Evolutionary conservation across 768 basidiomycete genomes (phyloP).

Genomic region (Agaricus subrufescens): DNA sequence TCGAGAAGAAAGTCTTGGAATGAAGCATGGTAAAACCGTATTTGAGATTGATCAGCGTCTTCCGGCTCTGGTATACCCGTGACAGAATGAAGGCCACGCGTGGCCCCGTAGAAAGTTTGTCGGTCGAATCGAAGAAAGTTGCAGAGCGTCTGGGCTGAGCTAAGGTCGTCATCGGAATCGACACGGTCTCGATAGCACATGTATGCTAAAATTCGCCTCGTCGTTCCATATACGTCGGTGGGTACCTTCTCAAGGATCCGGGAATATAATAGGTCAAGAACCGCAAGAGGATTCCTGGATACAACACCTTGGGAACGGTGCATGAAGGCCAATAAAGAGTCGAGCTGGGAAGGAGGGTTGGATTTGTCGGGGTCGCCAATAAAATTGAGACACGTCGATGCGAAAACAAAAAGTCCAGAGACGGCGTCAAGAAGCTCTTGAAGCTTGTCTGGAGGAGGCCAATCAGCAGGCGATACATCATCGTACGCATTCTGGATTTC

Average conservation of each 20-base stretch:
- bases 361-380: not conserved
- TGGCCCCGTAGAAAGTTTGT: not conserved
- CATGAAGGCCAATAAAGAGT: not conserved
- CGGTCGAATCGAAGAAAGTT: constrained; percentile 1
- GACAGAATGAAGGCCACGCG: not conserved
- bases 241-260: not conserved
- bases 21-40: not conserved
- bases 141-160: not conserved
- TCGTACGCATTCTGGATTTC: not conserved
- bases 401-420: not conserved
- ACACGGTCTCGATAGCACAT: not conserved
- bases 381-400: not conserved
- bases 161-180: too few relatives aligned
- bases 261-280: not conserved
- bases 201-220: not conserved
- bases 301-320: not conserved
- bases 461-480: not conserved
- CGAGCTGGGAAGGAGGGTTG: not conserved
- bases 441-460: not conserved
- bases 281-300: not conserved
- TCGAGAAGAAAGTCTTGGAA: constrained; percentile 2
- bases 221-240: not conserved
- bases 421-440: not conserved
- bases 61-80: not conserved
- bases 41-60: not conserved